Conservation (phyloP, 1,139 yeast genomes). For the Candida gigantensis region DNA sequence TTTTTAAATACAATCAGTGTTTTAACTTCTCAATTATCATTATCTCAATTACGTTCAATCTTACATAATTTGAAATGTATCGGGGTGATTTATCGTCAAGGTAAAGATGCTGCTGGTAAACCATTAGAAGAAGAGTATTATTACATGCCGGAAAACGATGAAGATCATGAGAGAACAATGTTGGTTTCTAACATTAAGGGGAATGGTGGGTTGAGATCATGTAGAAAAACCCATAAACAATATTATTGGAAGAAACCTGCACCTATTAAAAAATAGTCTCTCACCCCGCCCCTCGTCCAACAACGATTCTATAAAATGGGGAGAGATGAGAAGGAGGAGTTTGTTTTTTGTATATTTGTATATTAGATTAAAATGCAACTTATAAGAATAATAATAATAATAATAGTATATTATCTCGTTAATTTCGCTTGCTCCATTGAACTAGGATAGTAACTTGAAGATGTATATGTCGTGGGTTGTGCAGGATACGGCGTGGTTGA, state of each 20-base stretch:
- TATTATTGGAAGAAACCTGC: conserved; percentile 83
- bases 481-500: conserved; percentile 5
- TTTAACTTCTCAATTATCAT: conserved; percentile 42
- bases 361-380: no score
- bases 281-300: no score
- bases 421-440: neutral
- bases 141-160: conserved; percentile 81
- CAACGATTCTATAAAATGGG: no score
- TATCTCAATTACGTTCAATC: conserved; percentile 53
- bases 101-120: conserved; percentile 96
- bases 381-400: no score
- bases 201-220: conserved; percentile 76
- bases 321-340: no score
- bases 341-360: no score
- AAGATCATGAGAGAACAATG: conserved; percentile 64
- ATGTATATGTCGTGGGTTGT: conserved; percentile 3
- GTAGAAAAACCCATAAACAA: conserved; percentile 93
- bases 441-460: conserved; percentile 12
- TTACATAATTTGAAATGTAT: conserved; percentile 56
- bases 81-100: conserved; percentile 83
- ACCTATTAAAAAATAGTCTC: conserved; percentile 38
- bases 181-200: conserved; percentile 81
- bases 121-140: conserved; percentile 91
- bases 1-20: conserved; percentile 63
- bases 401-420: neutral